Percentiles rank a stretch among this genome's conserved stretches.
Evolutionary conservation across 345 rosid species (phyloP).

Genomic region (Mercurialis annua): DNA sequence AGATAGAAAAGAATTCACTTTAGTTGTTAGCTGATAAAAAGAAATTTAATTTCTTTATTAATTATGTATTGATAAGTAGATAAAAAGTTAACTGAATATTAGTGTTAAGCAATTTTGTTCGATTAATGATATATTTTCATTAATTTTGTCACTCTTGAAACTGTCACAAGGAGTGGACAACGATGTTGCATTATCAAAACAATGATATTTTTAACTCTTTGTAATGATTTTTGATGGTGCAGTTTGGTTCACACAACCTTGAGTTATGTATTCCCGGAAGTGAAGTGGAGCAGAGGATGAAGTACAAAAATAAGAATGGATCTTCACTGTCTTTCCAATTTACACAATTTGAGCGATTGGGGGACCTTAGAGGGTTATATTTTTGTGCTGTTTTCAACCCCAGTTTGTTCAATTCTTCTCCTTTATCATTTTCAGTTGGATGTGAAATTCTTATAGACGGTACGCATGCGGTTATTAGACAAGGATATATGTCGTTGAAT

Average conservation of each 20-base stretch:
- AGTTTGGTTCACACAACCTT: neutral
- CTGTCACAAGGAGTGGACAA: no score
- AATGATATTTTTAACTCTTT: neutral
- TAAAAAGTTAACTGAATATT: no score
- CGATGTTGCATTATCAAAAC: neutral
- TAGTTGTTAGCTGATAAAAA: no score
- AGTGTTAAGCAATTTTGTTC: no score
- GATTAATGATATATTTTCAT: no score
- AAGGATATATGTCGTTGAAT: neutral
- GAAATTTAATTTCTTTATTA: no score
- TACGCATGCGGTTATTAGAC: neutral
- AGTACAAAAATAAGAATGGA: neutral
- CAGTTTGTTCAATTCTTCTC: no score
- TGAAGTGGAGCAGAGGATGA: neutral
- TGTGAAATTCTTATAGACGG: neutral
- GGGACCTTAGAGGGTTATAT: neutral
- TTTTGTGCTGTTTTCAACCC: neutral
- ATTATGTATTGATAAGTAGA: no score
- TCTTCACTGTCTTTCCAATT: slow-evolving; percentile 7
- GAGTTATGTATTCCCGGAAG: neutral
- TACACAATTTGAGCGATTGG: neutral
- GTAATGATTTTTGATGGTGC: neutral
- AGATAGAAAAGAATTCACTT: no score
- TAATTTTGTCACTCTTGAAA: no score
- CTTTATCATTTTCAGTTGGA: neutral